These are phyloP conservation scores for Solanum dulcamara DNA, from an alignment of 257 asterid species.

Conservation along the genomic window DNA sequence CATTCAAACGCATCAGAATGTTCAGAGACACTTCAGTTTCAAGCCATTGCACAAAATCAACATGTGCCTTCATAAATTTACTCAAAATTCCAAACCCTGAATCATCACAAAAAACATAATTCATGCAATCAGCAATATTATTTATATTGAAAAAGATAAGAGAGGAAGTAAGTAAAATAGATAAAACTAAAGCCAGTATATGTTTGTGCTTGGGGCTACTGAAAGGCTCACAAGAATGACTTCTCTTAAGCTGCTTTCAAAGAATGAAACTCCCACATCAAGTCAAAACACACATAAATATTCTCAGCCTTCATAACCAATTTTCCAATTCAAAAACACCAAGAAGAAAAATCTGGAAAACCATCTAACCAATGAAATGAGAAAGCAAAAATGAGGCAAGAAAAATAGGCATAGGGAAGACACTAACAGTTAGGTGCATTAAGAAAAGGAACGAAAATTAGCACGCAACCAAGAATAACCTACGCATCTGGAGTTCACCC, in stretches of 20 bases:
- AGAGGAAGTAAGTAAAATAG: not conserved
- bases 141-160: not conserved
- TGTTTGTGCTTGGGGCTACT: not conserved
- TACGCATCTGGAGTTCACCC: not conserved
- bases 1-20: slow-evolving; percentile 49
- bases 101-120: not conserved
- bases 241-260: not conserved
- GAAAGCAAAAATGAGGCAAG: not conserved
- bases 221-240: not conserved
- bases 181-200: not conserved
- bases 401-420: not conserved
- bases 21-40: slow-evolving; percentile 30
- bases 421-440: not conserved
- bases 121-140: not conserved
- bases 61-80: slow-evolving; percentile 12
- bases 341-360: not conserved
- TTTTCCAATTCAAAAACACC: not conserved
- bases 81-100: not conserved
- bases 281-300: not conserved
- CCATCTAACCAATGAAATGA: not conserved
- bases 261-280: not conserved
- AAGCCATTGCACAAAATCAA: slow-evolving; percentile 42
- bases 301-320: not conserved
- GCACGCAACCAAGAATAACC: not conserved
- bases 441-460: not conserved